phyloP scores from a whole-genome alignment of 805 yeast species.

The Kuraishia ogatae region DNA sequence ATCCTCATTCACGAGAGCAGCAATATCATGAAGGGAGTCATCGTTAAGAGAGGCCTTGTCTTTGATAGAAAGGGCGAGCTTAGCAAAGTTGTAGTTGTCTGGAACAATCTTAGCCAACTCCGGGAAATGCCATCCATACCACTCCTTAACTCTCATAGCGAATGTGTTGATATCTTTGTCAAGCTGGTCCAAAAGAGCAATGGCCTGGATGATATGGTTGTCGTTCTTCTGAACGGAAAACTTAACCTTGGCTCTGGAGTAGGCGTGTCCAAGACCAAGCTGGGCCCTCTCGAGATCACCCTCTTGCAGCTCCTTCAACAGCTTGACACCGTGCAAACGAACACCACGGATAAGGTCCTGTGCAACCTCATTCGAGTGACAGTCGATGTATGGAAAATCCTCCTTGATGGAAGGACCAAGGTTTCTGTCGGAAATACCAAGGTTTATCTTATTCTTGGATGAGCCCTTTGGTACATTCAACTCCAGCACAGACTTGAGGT shows the following conservation, averaged over 20 bases:
- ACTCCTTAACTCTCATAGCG: conserved; percentile 94
- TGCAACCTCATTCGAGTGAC: conserved; percentile 82
- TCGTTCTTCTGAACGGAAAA: conserved; percentile 97
- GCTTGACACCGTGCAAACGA: conserved; percentile 81
- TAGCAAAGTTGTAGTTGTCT: conserved; percentile 83
- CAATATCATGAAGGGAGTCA: conserved; percentile 81
- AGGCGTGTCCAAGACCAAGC: conserved; percentile 97
- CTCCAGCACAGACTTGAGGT: conserved; percentile 82
- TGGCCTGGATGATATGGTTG: conserved; percentile 98
- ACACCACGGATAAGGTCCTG: conserved; percentile 95
- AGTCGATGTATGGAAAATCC: conserved; percentile 78
- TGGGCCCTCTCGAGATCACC: conserved; percentile 98
- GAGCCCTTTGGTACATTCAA: conserved; percentile 79
- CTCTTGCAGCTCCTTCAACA: conserved; percentile 83
- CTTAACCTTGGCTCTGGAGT: conserved; percentile 98
- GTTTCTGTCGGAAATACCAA: conserved; percentile 91
- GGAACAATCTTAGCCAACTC: conserved; percentile 88
- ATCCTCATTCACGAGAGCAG: conserved; percentile 85
- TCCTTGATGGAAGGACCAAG: conserved; percentile 97
- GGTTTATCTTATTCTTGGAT: conserved; percentile 54
- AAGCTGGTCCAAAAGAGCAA: conserved; percentile 92
- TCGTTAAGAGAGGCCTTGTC: conserved; percentile 81
- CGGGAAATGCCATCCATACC: conserved; percentile 99
- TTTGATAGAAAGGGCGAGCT: conserved; percentile 69
- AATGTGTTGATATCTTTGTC: conserved; percentile 98